phyloP scores from a whole-genome alignment of 108 stramenopile genomes.

The Fragilariopsis cylindrus region DNA sequence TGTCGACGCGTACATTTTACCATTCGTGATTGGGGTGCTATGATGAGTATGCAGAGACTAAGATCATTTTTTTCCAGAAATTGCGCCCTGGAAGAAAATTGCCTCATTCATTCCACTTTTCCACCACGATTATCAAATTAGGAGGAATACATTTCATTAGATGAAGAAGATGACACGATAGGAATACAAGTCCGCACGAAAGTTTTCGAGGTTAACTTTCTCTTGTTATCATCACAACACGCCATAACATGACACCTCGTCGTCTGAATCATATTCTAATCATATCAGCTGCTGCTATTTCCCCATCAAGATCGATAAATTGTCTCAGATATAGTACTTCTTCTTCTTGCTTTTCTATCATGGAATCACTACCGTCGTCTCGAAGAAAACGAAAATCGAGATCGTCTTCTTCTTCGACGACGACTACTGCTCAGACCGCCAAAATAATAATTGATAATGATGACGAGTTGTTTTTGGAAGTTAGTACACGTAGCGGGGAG shows the following conservation, averaged over 20 bases:
- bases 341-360: slow-evolving; percentile 4
- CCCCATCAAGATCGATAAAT: not conserved
- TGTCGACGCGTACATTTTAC: no score
- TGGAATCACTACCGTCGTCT: not conserved
- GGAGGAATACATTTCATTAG: no score
- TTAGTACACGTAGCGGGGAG: not conserved
- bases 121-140: no score
- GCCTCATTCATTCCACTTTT: no score
- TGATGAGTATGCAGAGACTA: no score
- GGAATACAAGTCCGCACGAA: not conserved
- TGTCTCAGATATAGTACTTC: not conserved
- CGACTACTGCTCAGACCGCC: not conserved
- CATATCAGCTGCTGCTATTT: not conserved
- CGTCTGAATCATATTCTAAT: not conserved
- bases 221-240: not conserved
- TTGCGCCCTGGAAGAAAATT: no score
- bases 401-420: not conserved
- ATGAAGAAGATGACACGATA: not conserved
- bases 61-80: no score
- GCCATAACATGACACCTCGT: no score
- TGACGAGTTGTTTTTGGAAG: no score
- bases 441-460: not conserved
- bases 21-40: no score
- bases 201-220: not conserved
- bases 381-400: slow-evolving; percentile 9